Conservation (phyloP, 164 flowering plant genomes). For the Annona cherimola region DNA sequence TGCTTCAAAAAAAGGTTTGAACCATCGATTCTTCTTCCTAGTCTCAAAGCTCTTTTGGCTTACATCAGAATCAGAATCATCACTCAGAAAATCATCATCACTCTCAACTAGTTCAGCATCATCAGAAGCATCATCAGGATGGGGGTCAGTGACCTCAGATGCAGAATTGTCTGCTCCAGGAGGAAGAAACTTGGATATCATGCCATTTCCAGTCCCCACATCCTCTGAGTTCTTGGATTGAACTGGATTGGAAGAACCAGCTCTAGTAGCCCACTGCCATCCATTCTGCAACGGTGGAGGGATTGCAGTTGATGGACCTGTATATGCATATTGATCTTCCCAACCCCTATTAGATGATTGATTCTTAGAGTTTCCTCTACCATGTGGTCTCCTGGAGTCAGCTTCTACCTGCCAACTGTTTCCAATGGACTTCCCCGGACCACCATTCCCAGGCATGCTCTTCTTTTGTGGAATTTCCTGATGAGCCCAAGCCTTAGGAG, state of each 20-base stretch:
- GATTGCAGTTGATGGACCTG: conserved; percentile 23
- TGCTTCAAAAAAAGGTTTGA: conserved; percentile 47
- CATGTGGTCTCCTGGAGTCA: conserved; percentile 28
- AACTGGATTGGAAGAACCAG: conserved; percentile 20
- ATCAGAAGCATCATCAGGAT: conserved; percentile 20
- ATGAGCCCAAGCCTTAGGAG: conserved; percentile 38
- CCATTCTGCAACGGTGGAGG: conserved; percentile 64
- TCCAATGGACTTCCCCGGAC: conserved; percentile 29
- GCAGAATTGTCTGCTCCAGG: conserved; percentile 12
- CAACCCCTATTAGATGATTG: conserved; percentile 24
- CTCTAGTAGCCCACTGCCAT: conserved; percentile 51
- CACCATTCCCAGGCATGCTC: conserved; percentile 24
- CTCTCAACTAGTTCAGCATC: conserved; percentile 32
- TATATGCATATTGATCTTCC: conserved; percentile 18
- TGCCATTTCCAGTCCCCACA: not conserved
- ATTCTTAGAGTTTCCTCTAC: conserved; percentile 40
- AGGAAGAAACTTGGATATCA: not conserved
- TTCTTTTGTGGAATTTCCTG: conserved; percentile 31
- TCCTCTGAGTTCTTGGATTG: conserved; percentile 15
- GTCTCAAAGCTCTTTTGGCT: conserved; percentile 64
- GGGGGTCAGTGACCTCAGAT: conserved; percentile 6
- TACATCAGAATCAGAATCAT: conserved; percentile 68
- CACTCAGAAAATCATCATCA: conserved; percentile 61
- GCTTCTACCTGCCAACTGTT: conserved; percentile 25
- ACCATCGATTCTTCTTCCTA: conserved; percentile 59